Evolutionary conservation across 805 yeast genomes (phyloP).

Genomic region (Candida insectorum): DNA sequence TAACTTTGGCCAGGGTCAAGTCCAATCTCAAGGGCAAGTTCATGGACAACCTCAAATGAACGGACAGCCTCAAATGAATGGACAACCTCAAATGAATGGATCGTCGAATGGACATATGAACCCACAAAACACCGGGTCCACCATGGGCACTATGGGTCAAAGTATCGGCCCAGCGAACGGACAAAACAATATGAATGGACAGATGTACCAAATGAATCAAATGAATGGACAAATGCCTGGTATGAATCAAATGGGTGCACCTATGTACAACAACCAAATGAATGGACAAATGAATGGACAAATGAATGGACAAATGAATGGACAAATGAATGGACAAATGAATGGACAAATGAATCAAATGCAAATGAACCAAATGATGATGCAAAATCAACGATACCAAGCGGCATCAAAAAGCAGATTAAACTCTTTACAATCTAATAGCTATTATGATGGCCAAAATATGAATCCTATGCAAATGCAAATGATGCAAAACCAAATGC

Average conservation of each 20-base stretch:
- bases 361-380: constrained; percentile 4
- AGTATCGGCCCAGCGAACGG: not conserved
- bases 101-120: not conserved
- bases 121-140: too few species aligned
- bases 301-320: not conserved
- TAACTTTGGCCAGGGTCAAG: constrained; percentile 2
- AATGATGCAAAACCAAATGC: constrained; percentile 8
- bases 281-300: not conserved
- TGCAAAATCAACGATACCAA: constrained; percentile 5
- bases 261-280: not conserved
- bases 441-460: constrained; percentile 8
- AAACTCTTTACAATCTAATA: constrained; percentile 13
- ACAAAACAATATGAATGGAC: not conserved
- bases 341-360: constrained; percentile 4
- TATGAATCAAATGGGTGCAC: not conserved
- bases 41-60: not conserved
- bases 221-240: not conserved
- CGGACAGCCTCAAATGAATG: not conserved
- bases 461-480: constrained; percentile 1
- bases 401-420: constrained; percentile 9
- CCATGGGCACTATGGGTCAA: too few species aligned
- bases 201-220: not conserved
- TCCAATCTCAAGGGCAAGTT: not conserved
- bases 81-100: too few species aligned
- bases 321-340: not conserved